These are phyloP conservation scores for Hysterium pulicare DNA, from an alignment of 2,329 filamentous ascomycete genomes.

Conservation along the genomic window DNA sequence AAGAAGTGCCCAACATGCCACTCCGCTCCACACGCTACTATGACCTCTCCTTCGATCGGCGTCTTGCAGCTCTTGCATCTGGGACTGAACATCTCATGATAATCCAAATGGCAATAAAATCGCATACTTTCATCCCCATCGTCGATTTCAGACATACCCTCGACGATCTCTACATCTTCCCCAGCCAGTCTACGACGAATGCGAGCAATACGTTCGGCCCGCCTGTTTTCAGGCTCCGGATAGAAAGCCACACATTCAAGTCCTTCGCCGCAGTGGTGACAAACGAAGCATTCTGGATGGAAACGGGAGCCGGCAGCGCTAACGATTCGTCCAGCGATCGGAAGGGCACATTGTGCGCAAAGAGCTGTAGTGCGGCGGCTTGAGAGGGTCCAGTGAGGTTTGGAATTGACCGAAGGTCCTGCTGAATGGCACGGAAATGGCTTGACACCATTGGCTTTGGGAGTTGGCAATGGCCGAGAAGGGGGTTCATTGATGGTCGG, in stretches of 20 bases:
- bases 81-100: constrained; percentile 90
- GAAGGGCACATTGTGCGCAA: constrained; percentile 78
- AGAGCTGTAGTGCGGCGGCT: constrained; percentile 60
- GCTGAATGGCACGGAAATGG: constrained; percentile 31
- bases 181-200: constrained; percentile 60
- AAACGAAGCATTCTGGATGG: constrained; percentile 90
- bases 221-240: constrained; percentile 75
- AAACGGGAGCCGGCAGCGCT: constrained; percentile 79
- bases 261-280: constrained; percentile 79
- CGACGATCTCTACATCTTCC: constrained; percentile 54
- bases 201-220: constrained; percentile 68
- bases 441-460: constrained; percentile 45
- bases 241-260: constrained; percentile 97
- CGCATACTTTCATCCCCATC: constrained; percentile 69
- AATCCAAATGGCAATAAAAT: constrained; percentile 98
- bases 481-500: constrained; percentile 27
- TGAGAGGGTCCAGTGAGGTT: constrained; percentile 46
- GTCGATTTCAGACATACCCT: constrained; percentile 58
- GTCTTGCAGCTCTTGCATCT: constrained; percentile 95
- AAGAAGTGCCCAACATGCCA: constrained; percentile 99
- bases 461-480: constrained; percentile 45
- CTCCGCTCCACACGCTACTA: constrained; percentile 88
- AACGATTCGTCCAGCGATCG: constrained; percentile 88
- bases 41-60: constrained; percentile 91
- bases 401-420: constrained; percentile 33